These are phyloP conservation scores for Phaeoacremonium minimum DNA, from an alignment of 2,329 filamentous ascomycete species.

Conservation along the genomic window DNA sequence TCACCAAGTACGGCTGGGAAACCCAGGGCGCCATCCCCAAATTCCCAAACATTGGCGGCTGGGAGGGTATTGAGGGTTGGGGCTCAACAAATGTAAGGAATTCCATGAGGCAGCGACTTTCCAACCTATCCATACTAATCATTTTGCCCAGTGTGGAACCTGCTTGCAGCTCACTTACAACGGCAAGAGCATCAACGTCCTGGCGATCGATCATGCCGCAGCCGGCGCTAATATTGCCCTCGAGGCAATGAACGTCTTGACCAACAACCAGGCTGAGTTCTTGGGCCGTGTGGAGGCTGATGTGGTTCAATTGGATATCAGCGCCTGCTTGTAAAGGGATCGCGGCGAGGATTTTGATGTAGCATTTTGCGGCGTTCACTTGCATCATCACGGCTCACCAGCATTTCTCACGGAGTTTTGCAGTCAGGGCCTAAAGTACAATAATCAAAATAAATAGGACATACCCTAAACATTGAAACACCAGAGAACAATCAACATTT, in stretches of 20 bases:
- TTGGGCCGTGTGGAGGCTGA: conserved; percentile 50
- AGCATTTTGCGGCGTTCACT: too few species aligned
- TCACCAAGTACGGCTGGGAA: conserved; percentile 55
- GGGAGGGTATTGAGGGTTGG: conserved; percentile 47
- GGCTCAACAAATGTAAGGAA: conserved; percentile 38
- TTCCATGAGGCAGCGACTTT: too few species aligned
- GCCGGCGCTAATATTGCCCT: conserved; percentile 54
- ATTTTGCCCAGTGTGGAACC: conserved; percentile 54
- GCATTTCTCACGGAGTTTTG: too few species aligned
- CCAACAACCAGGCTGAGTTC: conserved; percentile 40
- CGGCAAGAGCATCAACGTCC: conserved; percentile 45
- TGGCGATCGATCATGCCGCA: conserved; percentile 49
- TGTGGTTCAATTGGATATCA: conserved; percentile 35
- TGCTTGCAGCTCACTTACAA: conserved; percentile 54
- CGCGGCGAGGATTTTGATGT: too few species aligned
- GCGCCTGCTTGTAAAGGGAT: too few species aligned
- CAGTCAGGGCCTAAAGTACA: too few species aligned
- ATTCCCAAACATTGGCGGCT: conserved; percentile 54
- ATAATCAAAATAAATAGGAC: too few species aligned
- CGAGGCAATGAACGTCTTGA: conserved; percentile 51
- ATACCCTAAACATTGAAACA: too few species aligned
- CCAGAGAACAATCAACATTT: too few species aligned
- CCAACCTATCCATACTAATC: too few species aligned
- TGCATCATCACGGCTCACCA: too few species aligned
- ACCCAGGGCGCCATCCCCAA: conserved; percentile 44